phyloP scores from a whole-genome alignment of 768 basidiomycete genomes.

The Galerina marginata region DNA sequence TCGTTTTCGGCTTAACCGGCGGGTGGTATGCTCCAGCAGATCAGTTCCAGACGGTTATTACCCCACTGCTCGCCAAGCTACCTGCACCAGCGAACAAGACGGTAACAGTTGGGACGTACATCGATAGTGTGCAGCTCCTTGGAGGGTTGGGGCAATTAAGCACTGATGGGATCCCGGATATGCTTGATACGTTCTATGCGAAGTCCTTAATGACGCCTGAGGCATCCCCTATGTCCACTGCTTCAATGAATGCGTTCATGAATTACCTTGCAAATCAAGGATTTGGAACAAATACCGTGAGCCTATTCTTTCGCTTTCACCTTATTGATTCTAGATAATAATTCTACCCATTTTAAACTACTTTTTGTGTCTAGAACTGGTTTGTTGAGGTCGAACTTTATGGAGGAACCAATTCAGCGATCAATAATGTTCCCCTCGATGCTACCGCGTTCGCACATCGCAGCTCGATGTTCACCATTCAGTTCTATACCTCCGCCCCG shows the following conservation, averaged over 20 bases:
- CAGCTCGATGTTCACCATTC: constrained; percentile 49
- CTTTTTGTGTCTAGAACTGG: constrained; percentile 18
- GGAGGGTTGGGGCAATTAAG: constrained; percentile 30
- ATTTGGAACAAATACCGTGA: constrained; percentile 37
- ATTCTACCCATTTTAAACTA: not conserved
- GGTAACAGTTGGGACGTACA: constrained; percentile 33
- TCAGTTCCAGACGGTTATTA: constrained; percentile 30
- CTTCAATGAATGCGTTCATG: constrained; percentile 42
- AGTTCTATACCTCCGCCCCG: constrained; percentile 52
- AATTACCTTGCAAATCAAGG: constrained; percentile 45
- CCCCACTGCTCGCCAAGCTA: constrained; percentile 35
- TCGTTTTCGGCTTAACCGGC: constrained; percentile 38
- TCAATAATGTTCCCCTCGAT: constrained; percentile 44
- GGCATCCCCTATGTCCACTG: constrained; percentile 33
- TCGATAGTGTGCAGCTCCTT: constrained; percentile 35
- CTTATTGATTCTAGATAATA: too few species aligned
- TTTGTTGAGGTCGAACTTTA: constrained; percentile 47
- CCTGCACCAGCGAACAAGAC: constrained; percentile 26
- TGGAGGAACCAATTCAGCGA: constrained; percentile 50
- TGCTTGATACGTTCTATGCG: constrained; percentile 49
- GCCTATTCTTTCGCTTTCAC: not conserved
- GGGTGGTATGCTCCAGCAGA: constrained; percentile 36
- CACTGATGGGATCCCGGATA: constrained; percentile 28
- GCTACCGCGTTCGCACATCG: constrained; percentile 54
- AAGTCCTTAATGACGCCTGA: constrained; percentile 49